phyloP scores from a whole-genome alignment of 768 basidiomycete species.

The Mycena crocata region DNA sequence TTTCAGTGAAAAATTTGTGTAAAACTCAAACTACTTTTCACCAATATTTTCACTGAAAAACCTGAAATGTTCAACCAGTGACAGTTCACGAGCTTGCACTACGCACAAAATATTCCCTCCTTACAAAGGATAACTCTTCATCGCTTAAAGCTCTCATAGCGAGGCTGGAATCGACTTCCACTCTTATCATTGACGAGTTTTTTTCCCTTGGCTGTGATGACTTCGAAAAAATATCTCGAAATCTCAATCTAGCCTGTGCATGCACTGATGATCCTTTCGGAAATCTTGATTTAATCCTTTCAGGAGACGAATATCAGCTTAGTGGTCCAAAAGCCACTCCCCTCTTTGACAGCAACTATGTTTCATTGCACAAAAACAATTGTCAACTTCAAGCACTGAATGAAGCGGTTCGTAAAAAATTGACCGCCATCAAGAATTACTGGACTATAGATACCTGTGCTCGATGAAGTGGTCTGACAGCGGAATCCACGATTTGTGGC shows the following conservation, averaged over 20 bases:
- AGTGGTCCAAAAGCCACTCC: constrained; percentile 10
- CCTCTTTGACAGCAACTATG: constrained; percentile 5
- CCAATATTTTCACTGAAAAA: no score
- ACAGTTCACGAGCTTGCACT: constrained; percentile 24
- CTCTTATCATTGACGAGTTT: constrained; percentile 28
- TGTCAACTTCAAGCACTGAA: constrained; percentile 18
- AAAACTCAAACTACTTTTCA: no score
- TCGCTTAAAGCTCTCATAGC: neutral
- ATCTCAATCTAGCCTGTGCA: constrained; percentile 16
- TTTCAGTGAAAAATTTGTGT: no score
- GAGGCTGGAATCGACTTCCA: neutral
- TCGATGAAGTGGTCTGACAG: constrained; percentile 30
- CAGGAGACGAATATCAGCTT: constrained; percentile 30
- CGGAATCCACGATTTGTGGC: constrained; percentile 18
- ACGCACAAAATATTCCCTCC: neutral
- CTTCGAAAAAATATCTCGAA: constrained; percentile 17
- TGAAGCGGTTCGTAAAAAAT: constrained; percentile 4
- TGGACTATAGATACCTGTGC: constrained; percentile 20
- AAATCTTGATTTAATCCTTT: constrained; percentile 24
- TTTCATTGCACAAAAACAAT: neutral
- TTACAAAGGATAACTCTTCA: constrained; percentile 12
- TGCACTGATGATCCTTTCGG: constrained; percentile 25
- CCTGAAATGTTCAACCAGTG: no score
- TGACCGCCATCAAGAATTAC: constrained; percentile 25
- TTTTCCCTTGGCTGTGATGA: constrained; percentile 27